Evolutionary conservation across 2,329 filamentous ascomycete genomes (phyloP).

Genomic region (Didymella pinodella): DNA sequence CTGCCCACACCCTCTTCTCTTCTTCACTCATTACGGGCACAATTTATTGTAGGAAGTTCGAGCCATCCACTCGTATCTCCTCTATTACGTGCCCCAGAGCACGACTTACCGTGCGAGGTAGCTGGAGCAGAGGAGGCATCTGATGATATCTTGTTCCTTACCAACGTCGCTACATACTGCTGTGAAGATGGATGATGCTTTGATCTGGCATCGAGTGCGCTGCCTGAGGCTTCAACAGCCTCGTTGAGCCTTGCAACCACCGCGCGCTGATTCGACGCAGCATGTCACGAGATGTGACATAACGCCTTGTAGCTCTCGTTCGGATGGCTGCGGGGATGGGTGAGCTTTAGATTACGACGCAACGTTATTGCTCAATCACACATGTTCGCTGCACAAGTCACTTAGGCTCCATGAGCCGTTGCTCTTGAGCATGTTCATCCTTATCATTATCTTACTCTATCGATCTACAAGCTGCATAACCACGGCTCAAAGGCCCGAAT

Average conservation of each 20-base stretch:
- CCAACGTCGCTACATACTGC: slow-evolving; percentile 67
- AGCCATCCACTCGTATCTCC: slow-evolving; percentile 61
- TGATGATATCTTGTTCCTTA: slow-evolving; percentile 71
- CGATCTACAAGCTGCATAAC: slow-evolving; percentile 25
- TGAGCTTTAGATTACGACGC: not conserved
- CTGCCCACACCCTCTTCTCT: slow-evolving; percentile 34
- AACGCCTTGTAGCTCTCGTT: not conserved
- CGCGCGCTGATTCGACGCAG: slow-evolving; percentile 7
- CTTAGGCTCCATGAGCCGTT: too few relatives aligned
- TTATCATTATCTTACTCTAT: slow-evolving; percentile 7
- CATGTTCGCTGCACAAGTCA: not conserved
- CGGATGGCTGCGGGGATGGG: slow-evolving; percentile 8
- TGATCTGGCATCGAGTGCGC: not conserved
- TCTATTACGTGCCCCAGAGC: slow-evolving; percentile 71
- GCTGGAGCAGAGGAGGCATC: slow-evolving; percentile 70
- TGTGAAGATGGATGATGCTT: slow-evolving; percentile 9
- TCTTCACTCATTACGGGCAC: slow-evolving; percentile 67
- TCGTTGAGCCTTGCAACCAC: not conserved
- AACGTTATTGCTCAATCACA: not conserved
- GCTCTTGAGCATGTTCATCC: not conserved
- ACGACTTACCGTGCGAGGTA: slow-evolving; percentile 64
- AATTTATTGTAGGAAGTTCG: slow-evolving; percentile 71
- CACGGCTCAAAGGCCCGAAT: slow-evolving; percentile 11
- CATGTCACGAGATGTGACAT: slow-evolving; percentile 4
- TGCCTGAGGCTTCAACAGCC: not conserved